Evolutionary conservation across 176 grass and related monocot species (phyloP), one percentile per base, ranked within the genome.

Genomic region (Lolium multiflorum): DNA sequence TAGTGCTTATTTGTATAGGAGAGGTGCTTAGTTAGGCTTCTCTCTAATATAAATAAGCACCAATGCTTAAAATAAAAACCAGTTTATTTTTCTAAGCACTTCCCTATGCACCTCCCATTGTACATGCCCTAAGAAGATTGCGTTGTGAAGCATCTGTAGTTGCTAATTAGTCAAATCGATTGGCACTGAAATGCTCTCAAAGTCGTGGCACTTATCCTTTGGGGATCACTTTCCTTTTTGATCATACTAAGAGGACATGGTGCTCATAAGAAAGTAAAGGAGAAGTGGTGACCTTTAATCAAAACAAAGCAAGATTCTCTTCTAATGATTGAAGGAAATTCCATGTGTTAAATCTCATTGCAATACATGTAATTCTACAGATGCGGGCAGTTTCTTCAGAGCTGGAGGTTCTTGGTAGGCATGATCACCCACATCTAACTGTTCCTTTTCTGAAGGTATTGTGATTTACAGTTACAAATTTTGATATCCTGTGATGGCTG

Each of bases 361-460:
- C 17, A 70, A 73, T 48, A 9, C 56, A 79, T 84, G 69, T 80
- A 64, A 91, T 82, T 86, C n/a, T 81, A 17, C 93, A 98, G 96
- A 94, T 98, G 88, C 88, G 89, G 79, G 88, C 92, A 52, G 84
- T 98, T 84, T 98, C 96, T 82, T 90, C 87, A 59, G 93, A 96
- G 84, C 79, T 96, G 71, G 92, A 96, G 90, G 87, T 98, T 50
- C 88, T 98, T 80, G 96, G 93, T 74, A 95, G 96, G 86, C 93
- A 96, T 75, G 90, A 98, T 57, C 91, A 92, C 73, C 93, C 96
- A 31, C 90, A 96, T 85, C 86, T 98, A 88, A 98, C 96, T 82
- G 77, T 94, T 81, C 88, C 96, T 77, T 98, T 98, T 90, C 88
- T 98, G 78, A 96, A 98, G 93, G 96, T 96, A 83, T 76, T 82